These are phyloP conservation scores for Sporothrix sp. DNA, from an alignment of 2,329 filamentous ascomycete genomes.

Conservation along the genomic window DNA sequence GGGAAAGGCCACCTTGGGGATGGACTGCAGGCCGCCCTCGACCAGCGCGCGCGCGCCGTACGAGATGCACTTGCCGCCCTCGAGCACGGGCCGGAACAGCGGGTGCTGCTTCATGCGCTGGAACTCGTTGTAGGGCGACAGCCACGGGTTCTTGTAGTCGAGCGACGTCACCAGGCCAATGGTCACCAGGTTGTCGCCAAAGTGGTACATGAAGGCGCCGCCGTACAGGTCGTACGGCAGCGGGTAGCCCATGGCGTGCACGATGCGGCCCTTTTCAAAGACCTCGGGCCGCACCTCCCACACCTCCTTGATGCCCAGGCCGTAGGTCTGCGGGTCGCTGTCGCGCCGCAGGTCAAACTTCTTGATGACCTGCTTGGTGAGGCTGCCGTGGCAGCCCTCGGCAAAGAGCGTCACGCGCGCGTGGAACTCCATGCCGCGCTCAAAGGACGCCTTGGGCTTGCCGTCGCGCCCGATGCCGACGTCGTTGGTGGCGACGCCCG, in stretches of 20 bases:
- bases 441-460: slow-evolving; percentile 79
- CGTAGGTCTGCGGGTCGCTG: slow-evolving; percentile 91
- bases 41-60: slow-evolving; percentile 87
- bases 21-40: slow-evolving; percentile 94
- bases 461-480: slow-evolving; percentile 74
- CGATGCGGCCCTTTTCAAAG: slow-evolving; percentile 75
- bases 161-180: slow-evolving; percentile 86
- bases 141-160: slow-evolving; percentile 94
- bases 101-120: slow-evolving; percentile 98
- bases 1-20: slow-evolving; percentile 93
- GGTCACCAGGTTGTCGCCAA: slow-evolving; percentile 91
- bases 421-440: slow-evolving; percentile 97
- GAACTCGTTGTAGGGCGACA: slow-evolving; percentile 92
- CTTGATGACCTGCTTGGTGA: slow-evolving; percentile 90
- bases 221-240: slow-evolving; percentile 84
- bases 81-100: slow-evolving; percentile 74
- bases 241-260: slow-evolving; percentile 89
- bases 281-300: slow-evolving; percentile 94
- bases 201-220: slow-evolving; percentile 99
- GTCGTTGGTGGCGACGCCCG: slow-evolving; percentile 93
- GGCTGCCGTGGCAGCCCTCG: slow-evolving; percentile 90
- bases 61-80: slow-evolving; percentile 94
- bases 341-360: slow-evolving; percentile 86
- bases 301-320: slow-evolving; percentile 87
- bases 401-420: slow-evolving; percentile 83